Evolutionary conservation across 371 early-diverging fungal genomes (phyloP).

Genomic region (Gilbertella persicaria): DNA sequence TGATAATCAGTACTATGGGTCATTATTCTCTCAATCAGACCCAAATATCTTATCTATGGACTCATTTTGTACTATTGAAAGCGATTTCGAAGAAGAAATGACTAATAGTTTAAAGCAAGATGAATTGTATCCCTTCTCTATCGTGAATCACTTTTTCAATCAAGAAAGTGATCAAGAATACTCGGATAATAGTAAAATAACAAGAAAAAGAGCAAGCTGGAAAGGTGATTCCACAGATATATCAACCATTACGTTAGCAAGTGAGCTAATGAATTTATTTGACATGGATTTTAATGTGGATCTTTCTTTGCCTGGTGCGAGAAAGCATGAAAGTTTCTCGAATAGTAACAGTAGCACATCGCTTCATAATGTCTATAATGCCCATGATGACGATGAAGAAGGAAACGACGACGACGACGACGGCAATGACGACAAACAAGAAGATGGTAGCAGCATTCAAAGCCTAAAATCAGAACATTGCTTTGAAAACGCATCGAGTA

Average conservation of each 20-base stretch:
- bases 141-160: not conserved
- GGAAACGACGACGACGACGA: not conserved
- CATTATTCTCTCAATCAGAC: not conserved
- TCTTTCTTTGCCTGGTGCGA: conserved; percentile 9
- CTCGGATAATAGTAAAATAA: not conserved
- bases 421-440: too few species aligned
- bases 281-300: conserved; percentile 50
- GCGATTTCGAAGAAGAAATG: not conserved
- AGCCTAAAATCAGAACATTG: not conserved
- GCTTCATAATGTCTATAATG: not conserved
- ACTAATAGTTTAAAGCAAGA: too few species aligned
- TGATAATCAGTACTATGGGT: not conserved
- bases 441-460: not conserved
- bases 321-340: not conserved
- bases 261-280: conserved; percentile 41
- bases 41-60: not conserved
- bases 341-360: not conserved
- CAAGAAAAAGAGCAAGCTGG: too few species aligned
- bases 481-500: not conserved
- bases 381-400: not conserved
- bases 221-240: not conserved
- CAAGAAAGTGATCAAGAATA: not conserved
- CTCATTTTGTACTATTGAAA: not conserved
- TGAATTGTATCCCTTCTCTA: not conserved
- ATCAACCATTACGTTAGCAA: conserved; percentile 16